These are phyloP conservation scores for Coemansia sp. DNA, from an alignment of 192 early-diverging fungal genomes.

Conservation along the genomic window DNA sequence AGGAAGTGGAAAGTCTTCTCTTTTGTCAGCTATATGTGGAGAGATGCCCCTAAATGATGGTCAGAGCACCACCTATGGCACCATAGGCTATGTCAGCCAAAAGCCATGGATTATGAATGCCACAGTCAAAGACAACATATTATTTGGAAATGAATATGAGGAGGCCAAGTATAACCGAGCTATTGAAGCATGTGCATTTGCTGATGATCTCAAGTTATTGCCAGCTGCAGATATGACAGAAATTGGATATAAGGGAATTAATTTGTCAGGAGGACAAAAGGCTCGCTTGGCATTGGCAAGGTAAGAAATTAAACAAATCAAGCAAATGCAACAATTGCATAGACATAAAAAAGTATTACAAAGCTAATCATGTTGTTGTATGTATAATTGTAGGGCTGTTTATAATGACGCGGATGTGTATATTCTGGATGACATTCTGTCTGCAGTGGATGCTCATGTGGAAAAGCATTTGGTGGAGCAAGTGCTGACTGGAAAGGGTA, in stretches of 20 bases:
- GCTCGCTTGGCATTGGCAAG: constrained; percentile 61
- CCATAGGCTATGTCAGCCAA: constrained; percentile 36
- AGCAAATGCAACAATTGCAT: too few relatives aligned
- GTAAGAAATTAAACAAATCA: constrained; percentile 7
- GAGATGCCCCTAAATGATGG: constrained; percentile 79
- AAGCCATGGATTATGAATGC: constrained; percentile 45
- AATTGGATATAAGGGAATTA: constrained; percentile 61
- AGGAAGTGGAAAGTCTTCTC: constrained; percentile 59
- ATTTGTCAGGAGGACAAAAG: constrained; percentile 62
- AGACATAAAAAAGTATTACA: background rate
- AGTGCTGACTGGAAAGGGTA: constrained; percentile 15
- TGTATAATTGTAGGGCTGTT: constrained; percentile 50
- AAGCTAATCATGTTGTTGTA: too few relatives aligned
- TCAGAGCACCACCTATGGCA: constrained; percentile 63
- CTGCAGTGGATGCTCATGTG: constrained; percentile 26
- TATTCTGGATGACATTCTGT: constrained; percentile 28
- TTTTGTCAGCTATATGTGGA: constrained; percentile 53
- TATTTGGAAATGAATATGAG: constrained; percentile 26
- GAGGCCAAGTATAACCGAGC: constrained; percentile 11
- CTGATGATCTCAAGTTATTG: constrained; percentile 14
- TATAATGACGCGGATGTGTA: constrained; percentile 57
- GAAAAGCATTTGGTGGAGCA: constrained; percentile 21
- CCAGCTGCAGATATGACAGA: constrained; percentile 42
- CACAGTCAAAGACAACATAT: constrained; percentile 41
- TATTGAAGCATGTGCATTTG: constrained; percentile 26